Evolutionary conservation across 352 stramenopile genomes (phyloP).

Genomic region (Pythium phragmitis): DNA sequence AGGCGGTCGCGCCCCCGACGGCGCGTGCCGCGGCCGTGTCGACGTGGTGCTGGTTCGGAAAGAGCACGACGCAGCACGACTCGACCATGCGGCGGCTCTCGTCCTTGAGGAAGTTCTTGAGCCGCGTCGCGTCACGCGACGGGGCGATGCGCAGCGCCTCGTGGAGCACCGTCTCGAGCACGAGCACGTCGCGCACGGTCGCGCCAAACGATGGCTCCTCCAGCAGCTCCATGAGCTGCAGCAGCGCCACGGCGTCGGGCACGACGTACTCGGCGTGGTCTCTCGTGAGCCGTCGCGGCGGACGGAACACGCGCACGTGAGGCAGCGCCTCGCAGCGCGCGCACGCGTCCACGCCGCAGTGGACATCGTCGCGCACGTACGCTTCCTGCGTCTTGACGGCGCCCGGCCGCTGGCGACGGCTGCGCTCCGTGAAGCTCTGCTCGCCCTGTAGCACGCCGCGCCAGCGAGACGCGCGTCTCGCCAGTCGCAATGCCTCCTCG

Average conservation of each 20-base stretch:
- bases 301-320: slow-evolving; percentile 22
- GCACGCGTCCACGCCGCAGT: slow-evolving; percentile 64
- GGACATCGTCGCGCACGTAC: slow-evolving; percentile 71
- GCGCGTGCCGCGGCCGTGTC: slow-evolving; percentile 50
- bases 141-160: slow-evolving; percentile 64
- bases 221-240: slow-evolving; percentile 79
- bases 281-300: slow-evolving; percentile 32
- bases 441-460: slow-evolving; percentile 58
- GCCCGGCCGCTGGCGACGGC: slow-evolving; percentile 71
- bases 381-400: slow-evolving; percentile 62
- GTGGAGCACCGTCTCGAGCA: slow-evolving; percentile 74
- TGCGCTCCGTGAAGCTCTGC: slow-evolving; percentile 70
- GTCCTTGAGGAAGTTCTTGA: slow-evolving; percentile 69
- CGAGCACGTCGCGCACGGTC: slow-evolving; percentile 43
- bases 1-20: slow-evolving; percentile 2
- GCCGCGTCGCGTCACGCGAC: slow-evolving; percentile 56
- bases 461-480: slow-evolving; percentile 35
- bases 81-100: slow-evolving; percentile 43
- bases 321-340: slow-evolving; percentile 33
- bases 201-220: slow-evolving; percentile 50
- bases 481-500: slow-evolving; percentile 13
- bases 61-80: slow-evolving; percentile 52
- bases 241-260: slow-evolving; percentile 63
- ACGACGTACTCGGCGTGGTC: slow-evolving; percentile 59
- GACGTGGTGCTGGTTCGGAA: slow-evolving; percentile 71